Base-by-base conservation (phyloP, 139 green algal genomes). In the Trebouxia sp. region DNA sequence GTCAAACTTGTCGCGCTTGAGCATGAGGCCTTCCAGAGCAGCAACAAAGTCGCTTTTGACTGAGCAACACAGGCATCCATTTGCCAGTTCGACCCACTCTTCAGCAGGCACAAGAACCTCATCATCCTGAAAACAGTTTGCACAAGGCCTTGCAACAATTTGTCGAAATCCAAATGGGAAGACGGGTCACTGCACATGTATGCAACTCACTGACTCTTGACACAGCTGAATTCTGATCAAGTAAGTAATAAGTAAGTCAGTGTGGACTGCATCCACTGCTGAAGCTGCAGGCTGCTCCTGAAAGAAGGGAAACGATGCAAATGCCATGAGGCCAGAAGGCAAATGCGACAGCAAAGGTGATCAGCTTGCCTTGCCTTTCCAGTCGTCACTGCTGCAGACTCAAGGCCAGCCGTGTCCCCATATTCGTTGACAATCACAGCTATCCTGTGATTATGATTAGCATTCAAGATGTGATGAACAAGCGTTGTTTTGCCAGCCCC, bases 11-110 rank as follows among this genome's bases (percentile, higher is more conserved):
- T 75, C 47, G 20, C 85, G 82, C 69, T 88, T 82, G 79, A 88
- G 53, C 83, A 92, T 85, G 43, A 94, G 74, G 8, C 79, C 47
- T 78, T 94, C 90, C 67, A 94, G 82, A 0, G 87, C 87, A 38
- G 81, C 84, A 74, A 99, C 83, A 85, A 99, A 96, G 79, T 97
- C 90, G 55, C 85, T 91, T 83, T 98, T 99, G 11, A 97, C 94
- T 47, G 82, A 95, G 88, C 97, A 99, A 89, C 97, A 99, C 56
- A 99, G 88, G 88, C 97, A 99, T 22, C 97, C 97, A 80, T 99
- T 99, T 76, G 89, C 89, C n/a, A 99, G 88, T 85, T 98, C 91
- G 43, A 98, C 84, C 94, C 94, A 98, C 51, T 98, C 87, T 22
- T 93, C 90, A 43, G 93, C 84, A 72, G 86, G 58, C 3, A 81